These are phyloP conservation scores for Ascomycota sp. DNA, from an alignment of 2,329 filamentous ascomycete genomes.

Conservation along the genomic window DNA sequence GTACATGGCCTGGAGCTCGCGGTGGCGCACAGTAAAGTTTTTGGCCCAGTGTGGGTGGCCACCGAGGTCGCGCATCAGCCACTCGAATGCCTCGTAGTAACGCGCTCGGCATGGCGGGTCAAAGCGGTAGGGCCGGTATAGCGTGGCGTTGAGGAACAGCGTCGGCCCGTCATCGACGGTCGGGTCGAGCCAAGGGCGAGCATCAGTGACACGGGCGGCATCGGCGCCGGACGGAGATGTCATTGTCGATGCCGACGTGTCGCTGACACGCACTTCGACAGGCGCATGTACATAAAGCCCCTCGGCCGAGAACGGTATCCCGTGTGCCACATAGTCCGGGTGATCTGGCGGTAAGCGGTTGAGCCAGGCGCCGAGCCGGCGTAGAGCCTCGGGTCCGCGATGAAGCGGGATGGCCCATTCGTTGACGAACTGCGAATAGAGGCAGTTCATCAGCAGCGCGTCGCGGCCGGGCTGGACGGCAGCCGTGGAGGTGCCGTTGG, in stretches of 20 bases:
- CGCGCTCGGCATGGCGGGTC: constrained; percentile 55
- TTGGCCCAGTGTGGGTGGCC: constrained; percentile 82
- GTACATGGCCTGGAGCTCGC: constrained; percentile 45
- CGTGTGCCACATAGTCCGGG: constrained; percentile 35
- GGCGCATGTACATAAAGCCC: constrained; percentile 73
- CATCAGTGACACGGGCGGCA: constrained; percentile 8
- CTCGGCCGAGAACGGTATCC: constrained; percentile 60
- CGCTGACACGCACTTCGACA: constrained; percentile 69
- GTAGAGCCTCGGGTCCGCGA: constrained; percentile 69
- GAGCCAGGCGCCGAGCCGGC: constrained; percentile 68
- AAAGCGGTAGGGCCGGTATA: constrained; percentile 59
- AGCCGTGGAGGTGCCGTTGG: constrained; percentile 39
- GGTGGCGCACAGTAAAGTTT: constrained; percentile 47
- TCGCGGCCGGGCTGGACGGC: constrained; percentile 60
- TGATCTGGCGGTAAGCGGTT: constrained; percentile 40
- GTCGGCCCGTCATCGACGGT: constrained; percentile 46
- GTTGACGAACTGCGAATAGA: constrained; percentile 96
- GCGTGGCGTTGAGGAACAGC: constrained; percentile 71
- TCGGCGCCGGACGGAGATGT: constrained; percentile 15
- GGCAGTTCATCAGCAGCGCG: constrained; percentile 83
- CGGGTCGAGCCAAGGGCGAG: constrained; percentile 40
- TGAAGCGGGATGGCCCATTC: constrained; percentile 85
- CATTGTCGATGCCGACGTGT: constrained; percentile 25
- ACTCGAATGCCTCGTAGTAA: constrained; percentile 81
- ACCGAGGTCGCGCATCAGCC: constrained; percentile 66